A percentile compares a stretch with the other conserved stretches of the same genome.
Conservation (phyloP, 345 rosid species). For the Rhodomyrtus tomentosa region DNA sequence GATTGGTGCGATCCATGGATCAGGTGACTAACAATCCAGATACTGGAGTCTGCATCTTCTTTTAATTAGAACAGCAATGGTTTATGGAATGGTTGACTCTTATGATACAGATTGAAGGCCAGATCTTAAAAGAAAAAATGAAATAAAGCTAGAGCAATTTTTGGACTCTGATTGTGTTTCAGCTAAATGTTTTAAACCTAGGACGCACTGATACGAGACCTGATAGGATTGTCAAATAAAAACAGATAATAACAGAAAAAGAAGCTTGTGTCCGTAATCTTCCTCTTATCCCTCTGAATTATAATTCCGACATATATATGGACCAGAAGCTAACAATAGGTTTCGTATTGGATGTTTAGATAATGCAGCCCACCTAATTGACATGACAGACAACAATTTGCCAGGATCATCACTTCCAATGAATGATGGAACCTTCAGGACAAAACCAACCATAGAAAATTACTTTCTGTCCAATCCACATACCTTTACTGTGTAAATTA, state of each 20-base stretch:
- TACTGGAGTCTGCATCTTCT: neutral
- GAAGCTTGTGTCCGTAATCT: neutral
- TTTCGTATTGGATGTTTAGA: neutral
- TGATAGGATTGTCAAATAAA: neutral
- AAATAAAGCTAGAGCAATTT: neutral
- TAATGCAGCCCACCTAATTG: neutral
- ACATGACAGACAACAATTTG: neutral
- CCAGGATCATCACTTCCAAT: neutral
- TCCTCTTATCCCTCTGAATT: neutral
- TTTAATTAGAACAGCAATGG: neutral
- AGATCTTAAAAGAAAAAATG: neutral
- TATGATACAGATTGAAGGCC: neutral
- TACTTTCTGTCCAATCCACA: neutral
- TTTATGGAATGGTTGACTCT: neutral
- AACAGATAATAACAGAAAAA: neutral
- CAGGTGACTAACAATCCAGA: neutral
- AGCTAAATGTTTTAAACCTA: neutral
- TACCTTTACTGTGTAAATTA: neutral
- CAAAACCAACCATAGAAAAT: neutral
- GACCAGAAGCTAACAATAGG: neutral
- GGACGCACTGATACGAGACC: neutral
- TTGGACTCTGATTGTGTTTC: neutral
- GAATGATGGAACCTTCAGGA: neutral
- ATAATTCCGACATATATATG: neutral
- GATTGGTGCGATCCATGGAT: neutral